A percentile compares a stretch with the other conserved stretches of the same genome.
Evolutionary conservation across 2,329 filamentous ascomycete genomes (phyloP).

Genomic region (Penicillium sp.): DNA sequence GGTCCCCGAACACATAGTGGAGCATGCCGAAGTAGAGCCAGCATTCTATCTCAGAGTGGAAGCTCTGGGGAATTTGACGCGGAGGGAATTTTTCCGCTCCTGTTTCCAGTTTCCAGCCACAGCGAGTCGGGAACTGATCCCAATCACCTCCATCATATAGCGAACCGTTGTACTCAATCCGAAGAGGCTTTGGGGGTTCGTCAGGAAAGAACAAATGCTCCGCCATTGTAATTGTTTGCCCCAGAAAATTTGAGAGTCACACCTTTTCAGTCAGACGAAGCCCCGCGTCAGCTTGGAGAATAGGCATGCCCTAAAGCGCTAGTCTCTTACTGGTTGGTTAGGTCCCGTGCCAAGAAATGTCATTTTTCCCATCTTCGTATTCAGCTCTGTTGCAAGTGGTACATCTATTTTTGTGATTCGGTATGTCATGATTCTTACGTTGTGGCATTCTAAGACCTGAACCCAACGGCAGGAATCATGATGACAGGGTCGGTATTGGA

Average conservation of each 20-base stretch:
- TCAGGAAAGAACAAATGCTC: background rate
- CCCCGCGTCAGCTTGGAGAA: background rate
- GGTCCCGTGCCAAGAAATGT: background rate
- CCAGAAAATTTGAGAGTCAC: background rate
- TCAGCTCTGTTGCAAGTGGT: background rate
- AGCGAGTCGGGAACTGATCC: background rate
- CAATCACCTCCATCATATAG: background rate
- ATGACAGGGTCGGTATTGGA: background rate
- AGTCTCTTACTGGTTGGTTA: background rate
- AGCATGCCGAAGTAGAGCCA: conserved; percentile 13
- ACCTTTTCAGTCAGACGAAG: background rate
- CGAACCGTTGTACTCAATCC: background rate
- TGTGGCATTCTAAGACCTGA: background rate
- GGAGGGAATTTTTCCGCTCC: background rate
- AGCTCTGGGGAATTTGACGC: background rate
- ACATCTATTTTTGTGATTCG: background rate
- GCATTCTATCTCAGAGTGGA: conserved; percentile 1
- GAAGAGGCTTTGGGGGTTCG: background rate
- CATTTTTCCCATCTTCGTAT: background rate
- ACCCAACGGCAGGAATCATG: background rate
- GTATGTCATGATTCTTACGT: background rate
- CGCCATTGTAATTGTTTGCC: background rate
- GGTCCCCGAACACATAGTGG: conserved; percentile 5
- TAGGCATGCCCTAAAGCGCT: background rate
- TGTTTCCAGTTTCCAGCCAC: background rate